These are phyloP conservation scores for Xerocomellus dryophilus DNA, from an alignment of 768 basidiomycete genomes.

Conservation along the genomic window DNA sequence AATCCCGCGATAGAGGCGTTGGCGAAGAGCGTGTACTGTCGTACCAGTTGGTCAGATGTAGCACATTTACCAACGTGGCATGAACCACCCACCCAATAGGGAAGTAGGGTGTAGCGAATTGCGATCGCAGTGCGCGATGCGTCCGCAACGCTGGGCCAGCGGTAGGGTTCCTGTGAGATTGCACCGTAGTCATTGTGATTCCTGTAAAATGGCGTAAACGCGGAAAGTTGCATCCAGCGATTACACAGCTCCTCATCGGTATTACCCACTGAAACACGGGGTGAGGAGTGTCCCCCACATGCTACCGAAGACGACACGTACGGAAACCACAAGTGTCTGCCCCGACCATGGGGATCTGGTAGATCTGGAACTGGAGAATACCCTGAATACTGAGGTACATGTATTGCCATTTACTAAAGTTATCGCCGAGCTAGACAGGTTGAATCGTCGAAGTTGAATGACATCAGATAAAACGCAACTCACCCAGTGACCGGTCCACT, in stretches of 20 bases:
- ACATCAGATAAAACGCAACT: background rate
- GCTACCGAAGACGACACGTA: slow-evolving; percentile 1
- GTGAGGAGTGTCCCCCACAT: background rate
- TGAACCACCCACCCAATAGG: slow-evolving; percentile 57
- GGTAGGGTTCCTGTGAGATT: slow-evolving; percentile 69
- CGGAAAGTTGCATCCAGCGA: slow-evolving; percentile 81
- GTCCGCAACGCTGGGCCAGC: slow-evolving; percentile 69
- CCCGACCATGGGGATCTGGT: slow-evolving; percentile 78
- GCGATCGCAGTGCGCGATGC: slow-evolving; percentile 39
- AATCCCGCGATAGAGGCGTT: slow-evolving; percentile 53
- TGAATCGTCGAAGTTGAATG: slow-evolving; percentile 16
- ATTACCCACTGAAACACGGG: slow-evolving; percentile 40
- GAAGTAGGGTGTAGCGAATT: slow-evolving; percentile 63
- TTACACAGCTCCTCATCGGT: slow-evolving; percentile 76
- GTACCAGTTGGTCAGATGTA: background rate
- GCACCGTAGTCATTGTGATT: slow-evolving; percentile 64
- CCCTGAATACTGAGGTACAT: slow-evolving; percentile 68
- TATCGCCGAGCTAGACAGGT: slow-evolving; percentile 62
- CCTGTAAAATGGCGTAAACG: slow-evolving; percentile 74
- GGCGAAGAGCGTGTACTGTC: slow-evolving; percentile 55
- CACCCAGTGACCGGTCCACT: slow-evolving; percentile 70
- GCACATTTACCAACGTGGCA: background rate
- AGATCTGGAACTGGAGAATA: slow-evolving; percentile 78
- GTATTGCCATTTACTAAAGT: slow-evolving; percentile 68
- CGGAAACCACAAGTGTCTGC: slow-evolving; percentile 52